Percentiles rank a stretch among this genome's conserved stretches.
These are phyloP conservation scores for Emmonsiellopsis sp. DNA, from an alignment of 2,329 filamentous ascomycete genomes.

Conservation along the genomic window DNA sequence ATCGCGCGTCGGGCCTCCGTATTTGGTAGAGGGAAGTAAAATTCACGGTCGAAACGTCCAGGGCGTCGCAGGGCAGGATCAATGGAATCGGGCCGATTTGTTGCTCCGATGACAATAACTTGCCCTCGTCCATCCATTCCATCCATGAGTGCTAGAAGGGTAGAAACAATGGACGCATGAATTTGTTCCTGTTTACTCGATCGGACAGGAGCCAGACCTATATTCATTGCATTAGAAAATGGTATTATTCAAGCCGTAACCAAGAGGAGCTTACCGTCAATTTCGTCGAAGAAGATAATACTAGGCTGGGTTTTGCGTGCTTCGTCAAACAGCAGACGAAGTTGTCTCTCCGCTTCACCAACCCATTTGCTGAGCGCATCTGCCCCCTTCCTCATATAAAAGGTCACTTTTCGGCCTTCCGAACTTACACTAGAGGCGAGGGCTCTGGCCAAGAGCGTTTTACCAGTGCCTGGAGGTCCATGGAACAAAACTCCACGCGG, in stretches of 20 bases:
- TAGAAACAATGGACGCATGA: slow-evolving; percentile 93
- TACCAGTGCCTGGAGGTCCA: slow-evolving; percentile 93
- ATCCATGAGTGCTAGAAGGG: slow-evolving; percentile 88
- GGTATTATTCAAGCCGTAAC: neutral
- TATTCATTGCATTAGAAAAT: slow-evolving; percentile 1
- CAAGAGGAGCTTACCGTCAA: slow-evolving; percentile 56
- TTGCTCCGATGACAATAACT: slow-evolving; percentile 97
- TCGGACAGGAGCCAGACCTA: slow-evolving; percentile 72
- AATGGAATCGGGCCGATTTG: slow-evolving; percentile 97
- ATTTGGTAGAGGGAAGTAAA: slow-evolving; percentile 91
- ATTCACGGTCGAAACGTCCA: slow-evolving; percentile 93
- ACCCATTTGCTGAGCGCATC: slow-evolving; percentile 99
- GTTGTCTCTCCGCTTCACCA: slow-evolving; percentile 90
- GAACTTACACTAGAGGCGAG: slow-evolving; percentile 83
- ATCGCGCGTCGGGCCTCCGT: slow-evolving; percentile 72
- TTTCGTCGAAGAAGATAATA: slow-evolving; percentile 99
- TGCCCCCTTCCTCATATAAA: slow-evolving; percentile 98
- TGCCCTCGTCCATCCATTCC: slow-evolving; percentile 97
- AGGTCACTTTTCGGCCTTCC: slow-evolving; percentile 88
- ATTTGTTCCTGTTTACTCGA: slow-evolving; percentile 99
- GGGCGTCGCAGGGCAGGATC: slow-evolving; percentile 96
- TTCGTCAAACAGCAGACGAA: slow-evolving; percentile 89
- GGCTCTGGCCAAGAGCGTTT: slow-evolving; percentile 89
- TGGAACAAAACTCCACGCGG: slow-evolving; percentile 94
- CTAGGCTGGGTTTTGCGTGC: slow-evolving; percentile 91